Base-by-base conservation (phyloP, 805 yeast species). In the Saccharomycopsis fodiens region DNA sequence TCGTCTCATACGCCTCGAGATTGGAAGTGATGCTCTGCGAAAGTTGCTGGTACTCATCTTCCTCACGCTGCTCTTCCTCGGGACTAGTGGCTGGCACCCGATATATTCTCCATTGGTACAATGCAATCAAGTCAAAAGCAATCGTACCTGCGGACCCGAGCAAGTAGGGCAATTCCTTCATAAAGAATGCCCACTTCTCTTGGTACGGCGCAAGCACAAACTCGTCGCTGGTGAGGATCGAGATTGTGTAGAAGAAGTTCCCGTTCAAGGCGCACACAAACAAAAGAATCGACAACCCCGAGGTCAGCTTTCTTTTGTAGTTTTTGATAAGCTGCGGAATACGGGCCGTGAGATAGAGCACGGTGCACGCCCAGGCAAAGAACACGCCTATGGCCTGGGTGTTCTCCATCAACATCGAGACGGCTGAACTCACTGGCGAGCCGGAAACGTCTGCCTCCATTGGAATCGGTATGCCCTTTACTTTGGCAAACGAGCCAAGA, bases 131-230 rank as follows among this genome's bases (percentile, higher is more conserved):
- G 60, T 89, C 97, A 61, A 89, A 88, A 2, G 78, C 54, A 16
- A 88, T 74, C 0, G 97, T 88, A 5, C 97, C 96, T 0, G 87
- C 74, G 53, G 93, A 79, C 1, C 97, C 97, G 23, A 87, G 57
- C 30, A 89, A 70, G 58, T 82, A 89, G 0, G 97, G 95, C 45
- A 86, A 59, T 56, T 88, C 96, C 40, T 76, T 78, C 52, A 67
- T 53, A 22, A 87, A 62, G 57, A 84, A 88, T 1, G 61, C 64
- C 2, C 20, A 38, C 21, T 40, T 37, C 5, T 16, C 41, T 2
- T 15, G 6, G 6, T 22, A 32, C 8, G 64, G 59, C 12, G 56
- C 56, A 8, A 55, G 51, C 22, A 68, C 48, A 61, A 78, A 79
- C 10, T 70, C 68, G 63, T 85, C 72, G 42, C 85, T 76, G 1